Percentiles rank a stretch among this genome's conserved stretches.
Evolutionary conservation across 306 rosid species (phyloP).

Genomic region (Casuarina cunninghamiana): DNA sequence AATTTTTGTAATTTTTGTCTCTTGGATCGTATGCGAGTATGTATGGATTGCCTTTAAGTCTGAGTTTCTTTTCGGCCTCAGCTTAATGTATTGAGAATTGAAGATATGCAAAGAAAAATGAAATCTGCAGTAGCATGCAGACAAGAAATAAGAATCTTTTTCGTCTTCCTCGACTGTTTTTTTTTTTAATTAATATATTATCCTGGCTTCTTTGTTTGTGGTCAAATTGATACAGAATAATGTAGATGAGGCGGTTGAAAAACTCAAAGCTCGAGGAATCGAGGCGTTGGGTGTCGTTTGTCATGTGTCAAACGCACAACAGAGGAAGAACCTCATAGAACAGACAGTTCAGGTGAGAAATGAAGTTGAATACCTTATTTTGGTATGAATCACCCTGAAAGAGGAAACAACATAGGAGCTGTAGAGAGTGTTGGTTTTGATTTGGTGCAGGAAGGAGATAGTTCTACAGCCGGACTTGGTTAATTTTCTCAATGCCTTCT

Average conservation of each 20-base stretch:
- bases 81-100: background rate
- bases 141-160: background rate
- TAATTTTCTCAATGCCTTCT: background rate
- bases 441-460: background rate
- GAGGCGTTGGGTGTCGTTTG: conserved; percentile 74
- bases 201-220: conserved; percentile 2
- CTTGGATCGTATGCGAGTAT: no score
- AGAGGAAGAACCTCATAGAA: conserved; percentile 72
- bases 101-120: background rate
- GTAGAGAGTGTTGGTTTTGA: background rate
- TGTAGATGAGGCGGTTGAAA: conserved; percentile 80
- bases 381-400: background rate
- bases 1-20: no score
- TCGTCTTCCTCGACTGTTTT: background rate
- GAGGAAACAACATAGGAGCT: background rate
- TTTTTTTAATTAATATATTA: background rate
- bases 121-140: background rate
- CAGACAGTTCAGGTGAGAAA: conserved; percentile 66
- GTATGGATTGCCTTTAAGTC: background rate
- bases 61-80: background rate
- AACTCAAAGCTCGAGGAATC: conserved; percentile 71
- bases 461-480: background rate
- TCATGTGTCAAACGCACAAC: conserved; percentile 77
- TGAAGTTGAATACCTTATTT: background rate
- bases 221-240: conserved; percentile 57